These are phyloP conservation scores for Collybiopsis luxurians DNA, from an alignment of 768 basidiomycete genomes.

Conservation along the genomic window DNA sequence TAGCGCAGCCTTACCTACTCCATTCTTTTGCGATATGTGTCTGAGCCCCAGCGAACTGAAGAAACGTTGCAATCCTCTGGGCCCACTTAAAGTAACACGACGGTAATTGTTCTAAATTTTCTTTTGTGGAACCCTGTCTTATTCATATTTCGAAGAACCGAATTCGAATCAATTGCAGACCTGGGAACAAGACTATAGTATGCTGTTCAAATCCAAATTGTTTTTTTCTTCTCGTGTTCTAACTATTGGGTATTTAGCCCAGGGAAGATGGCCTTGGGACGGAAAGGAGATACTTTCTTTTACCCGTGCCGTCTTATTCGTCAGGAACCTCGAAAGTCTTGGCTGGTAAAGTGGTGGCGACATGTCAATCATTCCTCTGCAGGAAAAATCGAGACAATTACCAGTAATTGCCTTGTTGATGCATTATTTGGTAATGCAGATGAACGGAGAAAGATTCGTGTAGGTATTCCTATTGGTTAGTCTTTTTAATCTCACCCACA, in stretches of 20 bases:
- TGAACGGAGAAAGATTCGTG: neutral
- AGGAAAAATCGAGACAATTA: neutral
- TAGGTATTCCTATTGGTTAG: neutral
- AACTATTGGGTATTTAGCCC: neutral
- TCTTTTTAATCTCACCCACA: neutral
- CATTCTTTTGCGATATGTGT: neutral
- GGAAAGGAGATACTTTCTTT: neutral
- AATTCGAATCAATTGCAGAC: neutral
- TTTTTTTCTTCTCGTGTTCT: neutral
- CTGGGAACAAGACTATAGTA: neutral
- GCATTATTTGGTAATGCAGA: neutral
- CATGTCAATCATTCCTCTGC: neutral
- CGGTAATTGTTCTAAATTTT: neutral
- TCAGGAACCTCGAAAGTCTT: neutral
- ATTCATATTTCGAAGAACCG: neutral
- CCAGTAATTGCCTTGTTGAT: neutral
- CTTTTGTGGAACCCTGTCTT: neutral
- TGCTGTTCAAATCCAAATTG: neutral
- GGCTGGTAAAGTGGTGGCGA: neutral
- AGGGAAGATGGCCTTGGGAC: neutral
- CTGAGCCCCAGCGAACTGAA: neutral
- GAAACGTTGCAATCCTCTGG: neutral
- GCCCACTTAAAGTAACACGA: neutral
- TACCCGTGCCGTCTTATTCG: neutral
- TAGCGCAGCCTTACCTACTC: neutral